A percentile compares a stretch with the other conserved stretches of the same genome.
phyloP scores from a whole-genome alignment of 2,329 filamentous ascomycete genomes.

The Gyromitra esculenta region DNA sequence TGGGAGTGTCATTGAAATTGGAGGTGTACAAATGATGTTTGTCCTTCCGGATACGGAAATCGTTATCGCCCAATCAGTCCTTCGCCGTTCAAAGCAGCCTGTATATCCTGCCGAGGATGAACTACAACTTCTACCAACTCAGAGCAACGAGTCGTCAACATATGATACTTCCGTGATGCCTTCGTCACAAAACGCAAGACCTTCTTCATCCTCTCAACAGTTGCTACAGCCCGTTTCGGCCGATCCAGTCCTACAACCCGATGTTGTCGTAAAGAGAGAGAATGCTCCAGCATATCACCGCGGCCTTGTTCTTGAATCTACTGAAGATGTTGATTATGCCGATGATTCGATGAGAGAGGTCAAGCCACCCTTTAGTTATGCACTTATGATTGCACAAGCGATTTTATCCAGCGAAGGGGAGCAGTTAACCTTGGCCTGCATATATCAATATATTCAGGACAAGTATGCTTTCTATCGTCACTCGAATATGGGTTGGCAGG shows the following conservation, averaged over 20 bases:
- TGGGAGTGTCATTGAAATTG: constrained; percentile 90
- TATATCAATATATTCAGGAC: constrained; percentile 91
- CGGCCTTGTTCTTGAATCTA: constrained; percentile 66
- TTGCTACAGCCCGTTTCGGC: constrained; percentile 42
- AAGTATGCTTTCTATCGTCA: constrained; percentile 94
- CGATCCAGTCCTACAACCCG: constrained; percentile 35
- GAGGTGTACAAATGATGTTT: constrained; percentile 97
- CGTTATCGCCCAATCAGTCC: constrained; percentile 54
- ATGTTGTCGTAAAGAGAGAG: constrained; percentile 55
- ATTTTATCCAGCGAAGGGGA: constrained; percentile 87
- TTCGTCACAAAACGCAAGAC: constrained; percentile 48
- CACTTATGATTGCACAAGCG: constrained; percentile 94
- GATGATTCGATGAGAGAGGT: constrained; percentile 86
- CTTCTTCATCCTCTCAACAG: constrained; percentile 45
- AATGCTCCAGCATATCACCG: constrained; percentile 65
- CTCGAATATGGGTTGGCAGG: constrained; percentile 90
- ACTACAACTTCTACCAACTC: constrained; percentile 41
- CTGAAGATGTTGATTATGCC: constrained; percentile 76
- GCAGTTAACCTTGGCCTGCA: constrained; percentile 88
- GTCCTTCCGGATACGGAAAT: constrained; percentile 77
- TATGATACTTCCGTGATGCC: constrained; percentile 43
- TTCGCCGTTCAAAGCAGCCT: constrained; percentile 53
- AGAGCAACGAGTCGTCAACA: constrained; percentile 46
- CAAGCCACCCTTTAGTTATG: constrained; percentile 96
- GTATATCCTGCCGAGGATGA: constrained; percentile 51